Evolutionary conservation across 108 stramenopile species (phyloP).

Genomic region (Nannochloropsis granulata): DNA sequence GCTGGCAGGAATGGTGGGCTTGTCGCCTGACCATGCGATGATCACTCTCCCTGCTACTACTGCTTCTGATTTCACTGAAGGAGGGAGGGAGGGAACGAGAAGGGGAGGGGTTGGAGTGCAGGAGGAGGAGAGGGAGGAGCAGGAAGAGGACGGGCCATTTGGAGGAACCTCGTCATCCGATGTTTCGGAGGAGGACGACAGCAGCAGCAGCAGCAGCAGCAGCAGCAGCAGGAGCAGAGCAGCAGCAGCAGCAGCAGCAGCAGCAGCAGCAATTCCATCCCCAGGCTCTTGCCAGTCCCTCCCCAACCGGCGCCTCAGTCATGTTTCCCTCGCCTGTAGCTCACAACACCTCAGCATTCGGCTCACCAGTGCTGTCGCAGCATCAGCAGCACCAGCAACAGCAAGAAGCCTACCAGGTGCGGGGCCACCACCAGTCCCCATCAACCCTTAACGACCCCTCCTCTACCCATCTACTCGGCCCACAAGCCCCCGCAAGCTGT

Average conservation of each 20-base stretch:
- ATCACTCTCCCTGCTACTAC: background rate
- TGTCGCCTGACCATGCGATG: conserved; percentile 21
- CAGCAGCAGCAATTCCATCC: background rate
- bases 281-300: no score
- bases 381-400: no score
- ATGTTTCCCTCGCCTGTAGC: no score
- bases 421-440: no score
- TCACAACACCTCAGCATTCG: no score
- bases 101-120: background rate
- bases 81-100: background rate
- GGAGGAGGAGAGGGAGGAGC: background rate
- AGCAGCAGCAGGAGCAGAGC: background rate
- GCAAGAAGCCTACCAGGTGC: no score
- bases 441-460: no score
- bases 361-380: no score
- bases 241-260: background rate
- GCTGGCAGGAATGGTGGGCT: conserved; percentile 30
- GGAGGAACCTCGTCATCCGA: background rate
- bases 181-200: background rate
- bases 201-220: background rate
- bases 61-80: conserved; percentile 3
- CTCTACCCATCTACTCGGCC: no score
- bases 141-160: background rate
- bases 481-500: no score
- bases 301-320: no score